Base-by-base conservation (phyloP, 176 grass and related monocot species). In the Poa annua region DNA sequence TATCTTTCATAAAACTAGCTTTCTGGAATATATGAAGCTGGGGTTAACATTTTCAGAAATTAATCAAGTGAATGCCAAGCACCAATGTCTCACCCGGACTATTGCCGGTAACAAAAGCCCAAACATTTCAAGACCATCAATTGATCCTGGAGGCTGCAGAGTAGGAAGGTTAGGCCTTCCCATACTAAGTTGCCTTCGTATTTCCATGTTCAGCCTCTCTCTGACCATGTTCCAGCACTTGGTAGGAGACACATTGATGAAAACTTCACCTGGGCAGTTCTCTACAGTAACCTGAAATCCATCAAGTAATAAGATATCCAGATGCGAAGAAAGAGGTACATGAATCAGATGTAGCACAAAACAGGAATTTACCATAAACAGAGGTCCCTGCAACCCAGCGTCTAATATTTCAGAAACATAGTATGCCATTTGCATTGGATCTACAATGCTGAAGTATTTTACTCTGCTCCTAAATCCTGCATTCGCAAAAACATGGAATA, bases 141-240 rank as follows among this genome's bases (percentile, higher is more conserved):
- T 74, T 74, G 92, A 94, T 91, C 95, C 95, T 65, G 92, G 88
- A 63, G 92, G 95, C 86, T 92, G 92, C 76, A 94, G 79, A 25
- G 75, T 72, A 35, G 83, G 86, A 90, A 94, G 86, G 20, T 92
- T 92, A 66, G 62, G 22, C 53, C 80, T 94, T 86, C 90, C 90
- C 74, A 89, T 92, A 75, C 77, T 76, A 26, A 91, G 81, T 51
- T 91, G 92, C 79, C 86, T 88, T 76, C 88, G 87, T 77, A 97
- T 94, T 92, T 97, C 88, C 84, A 94, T 50, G 79, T 94, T 97
- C 78, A 97, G 88, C 81, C 86, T 97, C 79, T 92, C 92, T 73
- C 92, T 91, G 76, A 94, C 90, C 95, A 97, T 94, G 42, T 97
- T 91, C 95, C 92, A 97, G 66, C 92, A 94, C 83, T 84, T 92